Evolutionary conservation across 805 yeast species (phyloP).

Genomic region (Yamadazyma paraphyllophila): DNA sequence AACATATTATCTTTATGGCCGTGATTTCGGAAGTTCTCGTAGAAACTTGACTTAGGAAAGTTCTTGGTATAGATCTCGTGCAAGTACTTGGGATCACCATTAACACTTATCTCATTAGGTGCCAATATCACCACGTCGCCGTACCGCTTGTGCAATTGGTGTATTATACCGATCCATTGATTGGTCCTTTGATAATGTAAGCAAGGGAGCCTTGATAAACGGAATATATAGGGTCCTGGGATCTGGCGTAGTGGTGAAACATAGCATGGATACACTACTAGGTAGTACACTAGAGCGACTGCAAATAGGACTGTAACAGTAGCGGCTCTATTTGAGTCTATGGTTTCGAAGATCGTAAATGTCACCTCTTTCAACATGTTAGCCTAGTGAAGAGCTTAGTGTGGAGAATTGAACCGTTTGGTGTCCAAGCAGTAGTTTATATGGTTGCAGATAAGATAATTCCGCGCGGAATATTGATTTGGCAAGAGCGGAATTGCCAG

Average conservation of each 20-base stretch:
- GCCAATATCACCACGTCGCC: constrained; percentile 64
- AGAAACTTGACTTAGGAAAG: constrained; percentile 56
- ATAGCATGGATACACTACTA: constrained; percentile 45
- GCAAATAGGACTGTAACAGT: neutral
- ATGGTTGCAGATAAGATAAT: too few species aligned
- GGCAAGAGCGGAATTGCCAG: too few species aligned
- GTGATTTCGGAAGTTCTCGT: constrained; percentile 58
- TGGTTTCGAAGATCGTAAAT: neutral
- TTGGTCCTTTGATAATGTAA: constrained; percentile 45
- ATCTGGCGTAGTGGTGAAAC: constrained; percentile 48
- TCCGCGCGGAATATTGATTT: too few species aligned
- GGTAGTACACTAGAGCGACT: constrained; percentile 21
- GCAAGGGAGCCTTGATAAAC: constrained; percentile 38
- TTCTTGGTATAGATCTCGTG: constrained; percentile 57
- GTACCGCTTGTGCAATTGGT: constrained; percentile 50
- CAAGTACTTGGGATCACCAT: constrained; percentile 47
- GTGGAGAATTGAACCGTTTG: too few species aligned
- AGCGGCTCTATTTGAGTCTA: constrained; percentile 7
- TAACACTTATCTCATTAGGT: constrained; percentile 61
- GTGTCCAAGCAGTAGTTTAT: too few species aligned
- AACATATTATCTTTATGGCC: constrained; percentile 56
- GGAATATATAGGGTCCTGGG: constrained; percentile 59
- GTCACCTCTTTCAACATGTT: constrained; percentile 7
- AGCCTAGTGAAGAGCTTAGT: neutral
- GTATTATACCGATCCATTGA: constrained; percentile 40